These are phyloP conservation scores for Celoporthe dispersa DNA, from an alignment of 2,329 filamentous ascomycete genomes.

Conservation along the genomic window DNA sequence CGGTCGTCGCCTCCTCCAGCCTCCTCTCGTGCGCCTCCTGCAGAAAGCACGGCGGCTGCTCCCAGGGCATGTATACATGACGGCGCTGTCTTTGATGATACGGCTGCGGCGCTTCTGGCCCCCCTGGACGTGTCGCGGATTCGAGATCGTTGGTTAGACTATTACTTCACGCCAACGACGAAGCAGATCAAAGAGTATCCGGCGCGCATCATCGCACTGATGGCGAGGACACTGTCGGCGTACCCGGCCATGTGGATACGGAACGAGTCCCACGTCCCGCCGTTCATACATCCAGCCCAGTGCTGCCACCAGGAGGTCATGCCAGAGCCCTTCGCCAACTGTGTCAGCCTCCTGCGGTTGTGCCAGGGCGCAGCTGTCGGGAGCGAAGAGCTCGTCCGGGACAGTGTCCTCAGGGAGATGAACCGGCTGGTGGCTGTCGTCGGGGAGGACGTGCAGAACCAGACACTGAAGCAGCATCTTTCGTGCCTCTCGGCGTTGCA, in stretches of 20 bases:
- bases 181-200: conserved; percentile 10
- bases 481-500: conserved; percentile 52
- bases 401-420: conserved; percentile 49
- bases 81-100: conserved; percentile 4
- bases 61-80: neutral
- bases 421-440: conserved; percentile 34
- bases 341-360: conserved; percentile 46
- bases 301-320: neutral
- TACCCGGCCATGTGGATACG: neutral
- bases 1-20: neutral
- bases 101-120: neutral
- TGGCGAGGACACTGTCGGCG: neutral
- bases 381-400: conserved; percentile 38
- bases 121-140: conserved; percentile 11
- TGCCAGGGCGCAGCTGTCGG: conserved; percentile 43
- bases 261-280: conserved; percentile 3
- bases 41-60: neutral
- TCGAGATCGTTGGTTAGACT: conserved; percentile 4
- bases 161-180: conserved; percentile 1
- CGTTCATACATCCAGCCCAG: neutral
- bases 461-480: conserved; percentile 34
- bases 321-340: conserved; percentile 43
- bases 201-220: neutral
- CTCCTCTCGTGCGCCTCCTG: neutral
- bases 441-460: conserved; percentile 34